phyloP scores from a whole-genome alignment of 139 green algal genomes.

The Spirogloea muscicola region DNA sequence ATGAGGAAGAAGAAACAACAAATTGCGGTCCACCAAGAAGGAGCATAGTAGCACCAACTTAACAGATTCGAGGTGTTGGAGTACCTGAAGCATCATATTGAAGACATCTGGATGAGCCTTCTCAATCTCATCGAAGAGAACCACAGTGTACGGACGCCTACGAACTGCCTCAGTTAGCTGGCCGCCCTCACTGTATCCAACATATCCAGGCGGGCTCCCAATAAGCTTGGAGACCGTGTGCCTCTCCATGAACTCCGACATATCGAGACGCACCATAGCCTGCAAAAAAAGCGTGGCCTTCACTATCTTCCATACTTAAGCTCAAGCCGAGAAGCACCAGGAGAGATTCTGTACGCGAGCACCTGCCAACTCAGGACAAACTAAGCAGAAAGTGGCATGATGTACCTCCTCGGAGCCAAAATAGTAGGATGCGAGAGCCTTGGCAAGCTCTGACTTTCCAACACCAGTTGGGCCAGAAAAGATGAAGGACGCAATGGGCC shows the following conservation, averaged over 20 bases:
- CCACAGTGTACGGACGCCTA: conserved; percentile 93
- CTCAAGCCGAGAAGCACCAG: too few species aligned
- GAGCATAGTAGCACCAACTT: too few species aligned
- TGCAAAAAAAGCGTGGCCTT: too few species aligned
- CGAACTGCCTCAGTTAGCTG: conserved; percentile 97
- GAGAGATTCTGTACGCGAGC: too few species aligned
- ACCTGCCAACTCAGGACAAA: too few species aligned
- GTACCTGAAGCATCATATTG: conserved; percentile 98
- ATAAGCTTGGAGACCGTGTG: conserved; percentile 99
- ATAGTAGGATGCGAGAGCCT: conserved; percentile 96
- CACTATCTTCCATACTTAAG: too few species aligned
- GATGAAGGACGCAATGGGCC: conserved; percentile 95
- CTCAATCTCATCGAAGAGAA: conserved; percentile 99
- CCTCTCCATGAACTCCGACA: conserved; percentile 99
- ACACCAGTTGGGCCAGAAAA: conserved; percentile 86
- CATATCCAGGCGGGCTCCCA: conserved; percentile 94
- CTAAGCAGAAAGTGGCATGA: not conserved
- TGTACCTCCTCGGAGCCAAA: conserved; percentile 90
- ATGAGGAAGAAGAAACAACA: too few species aligned
- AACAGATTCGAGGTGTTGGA: too few species aligned
- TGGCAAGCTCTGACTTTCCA: conserved; percentile 98
- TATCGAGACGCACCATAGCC: conserved; percentile 87
- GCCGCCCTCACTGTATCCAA: conserved; percentile 97
- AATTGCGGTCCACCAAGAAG: too few species aligned
- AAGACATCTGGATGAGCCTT: conserved; percentile 99